phyloP scores from a whole-genome alignment of 306 rosid species.

The Acacia crassicarpa region DNA sequence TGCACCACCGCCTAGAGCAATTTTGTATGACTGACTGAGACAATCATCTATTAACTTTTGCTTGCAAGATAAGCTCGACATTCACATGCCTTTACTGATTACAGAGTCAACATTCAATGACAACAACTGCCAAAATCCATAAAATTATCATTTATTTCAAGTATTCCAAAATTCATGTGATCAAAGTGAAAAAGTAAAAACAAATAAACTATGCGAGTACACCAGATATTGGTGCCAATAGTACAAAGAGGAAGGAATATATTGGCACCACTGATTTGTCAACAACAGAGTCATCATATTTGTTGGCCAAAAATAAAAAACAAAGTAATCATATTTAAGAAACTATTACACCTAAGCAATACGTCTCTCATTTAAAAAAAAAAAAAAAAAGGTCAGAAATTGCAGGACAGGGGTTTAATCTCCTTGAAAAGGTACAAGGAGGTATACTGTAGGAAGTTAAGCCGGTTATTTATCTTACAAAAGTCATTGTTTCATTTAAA shows the following conservation, averaged over 20 bases:
- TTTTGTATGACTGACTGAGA: conserved; percentile 60
- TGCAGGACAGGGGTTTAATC: not conserved
- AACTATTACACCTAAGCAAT: not conserved
- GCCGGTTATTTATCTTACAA: not conserved
- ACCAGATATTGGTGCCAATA: not conserved
- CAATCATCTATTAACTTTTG: conserved; percentile 66
- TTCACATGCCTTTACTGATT: conserved; percentile 64
- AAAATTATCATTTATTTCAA: conserved; percentile 10
- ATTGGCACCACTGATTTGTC: not conserved
- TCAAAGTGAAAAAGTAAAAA: not conserved
- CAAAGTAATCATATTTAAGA: not conserved
- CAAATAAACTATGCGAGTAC: not conserved
- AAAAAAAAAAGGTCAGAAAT: not conserved
- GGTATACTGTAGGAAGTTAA: not conserved
- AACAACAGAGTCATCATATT: not conserved
- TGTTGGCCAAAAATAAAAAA: no score
- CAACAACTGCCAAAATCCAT: conserved; percentile 59
- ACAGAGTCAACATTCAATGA: conserved; percentile 62
- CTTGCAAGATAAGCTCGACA: conserved; percentile 56
- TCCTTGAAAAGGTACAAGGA: not conserved
- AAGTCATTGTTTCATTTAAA: not conserved
- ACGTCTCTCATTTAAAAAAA: not conserved
- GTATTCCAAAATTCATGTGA: not conserved
- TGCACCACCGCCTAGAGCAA: conserved; percentile 64
- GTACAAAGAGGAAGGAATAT: not conserved